Base-by-base conservation (phyloP, 768 basidiomycete species). In the Tricholoma sp. region DNA sequence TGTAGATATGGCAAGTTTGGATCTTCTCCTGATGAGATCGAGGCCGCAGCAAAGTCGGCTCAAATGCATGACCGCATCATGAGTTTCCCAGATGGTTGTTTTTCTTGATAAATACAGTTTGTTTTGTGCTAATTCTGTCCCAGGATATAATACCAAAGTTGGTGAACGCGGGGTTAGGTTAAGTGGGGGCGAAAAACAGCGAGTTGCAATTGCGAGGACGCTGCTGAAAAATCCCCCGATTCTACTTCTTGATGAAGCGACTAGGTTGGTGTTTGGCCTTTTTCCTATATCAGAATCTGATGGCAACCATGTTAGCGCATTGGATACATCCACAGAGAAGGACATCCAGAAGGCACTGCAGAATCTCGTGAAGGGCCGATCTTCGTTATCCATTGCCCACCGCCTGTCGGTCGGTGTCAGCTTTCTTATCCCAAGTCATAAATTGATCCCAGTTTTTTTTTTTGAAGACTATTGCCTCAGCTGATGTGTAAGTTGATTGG, bases 261-360 rank as follows among this genome's bases (percentile, higher is more conserved):
- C 86, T 0, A 88, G 84, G 85, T 82, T 58, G 24, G 67, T 29
- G 42, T 57, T 18, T 33, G 20, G 18, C 28, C 52, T 32, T 50
- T n/a, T 11, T 33, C 33, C 28, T 31, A 1, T 20, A 37, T 29
- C 11, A 6, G 44, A 28, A 20, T 13, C 55, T 54, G 59, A 28
- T 34, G 50, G 15, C 56, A 44, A 49, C 24, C 18, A 44, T 18
- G n/a, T n/a, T 59, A 88, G 88, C 59, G 92, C 93, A 11, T 72
- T 97, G 58, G 94, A 97, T 70, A 94, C 93, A 1, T 85, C 86
- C 9, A 94, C 93, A 0, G 93, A 96, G 69, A 87, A 90, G 56
- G 89, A 91, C 63, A 93, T 96, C 55, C 90, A 94, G 68, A 87
- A 86, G 59, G 89, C 91, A 7, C 75, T 95, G n/a, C 85, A 88